Base-by-base conservation (phyloP, 768 basidiomycete species). In the Macrolepiota albuminosa region DNA sequence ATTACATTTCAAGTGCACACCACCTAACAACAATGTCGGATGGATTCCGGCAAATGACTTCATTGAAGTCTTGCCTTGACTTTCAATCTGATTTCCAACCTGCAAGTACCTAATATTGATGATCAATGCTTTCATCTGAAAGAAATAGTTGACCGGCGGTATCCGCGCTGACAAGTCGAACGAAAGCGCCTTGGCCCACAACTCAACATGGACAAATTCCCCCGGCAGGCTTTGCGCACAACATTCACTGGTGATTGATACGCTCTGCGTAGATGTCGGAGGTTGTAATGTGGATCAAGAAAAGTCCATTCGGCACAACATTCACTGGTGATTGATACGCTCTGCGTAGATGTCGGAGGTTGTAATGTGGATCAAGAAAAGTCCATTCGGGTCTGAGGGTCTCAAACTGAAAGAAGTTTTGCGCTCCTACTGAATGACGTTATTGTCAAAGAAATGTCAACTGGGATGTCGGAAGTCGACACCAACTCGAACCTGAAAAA, bases 111-210 rank as follows among this genome's bases (percentile, higher is more conserved):
- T 21, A n/a, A 43, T 8, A n/a, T 43, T n/a, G 8, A 43, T n/a
- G n/a, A 43, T 43, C n/a, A 9, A 21, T 21, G n/a, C n/a, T n/a
- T n/a, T 43, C 10, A 3, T n/a, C n/a, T 43, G 8, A 18, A 18
- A 42, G 8, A 18, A 18, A 42, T 43, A 21, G n/a, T 3, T 43
- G 42, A n/a, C 42, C 42, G 42, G 42, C 42, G 42, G 42, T 10
- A 21, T n/a, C n/a, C 54, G 24, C 54, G 24, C 60, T 66, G 56
- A 64, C 62, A 29, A 66, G 63, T 1, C 56, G 46, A 21, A 45
- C 58, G 26, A 66, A 66, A 13, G 59, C 59, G 24, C 63, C 64
- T 10, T 60, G 36, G 6, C 34, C 55, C 2, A 57, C n/a, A 16
- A 63, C 11, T 60, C 62, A 3, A 61, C 60, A 21, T 60, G 61